Evolutionary conservation across 768 basidiomycete genomes (phyloP).

Genomic region (Chalciporus chontae): DNA sequence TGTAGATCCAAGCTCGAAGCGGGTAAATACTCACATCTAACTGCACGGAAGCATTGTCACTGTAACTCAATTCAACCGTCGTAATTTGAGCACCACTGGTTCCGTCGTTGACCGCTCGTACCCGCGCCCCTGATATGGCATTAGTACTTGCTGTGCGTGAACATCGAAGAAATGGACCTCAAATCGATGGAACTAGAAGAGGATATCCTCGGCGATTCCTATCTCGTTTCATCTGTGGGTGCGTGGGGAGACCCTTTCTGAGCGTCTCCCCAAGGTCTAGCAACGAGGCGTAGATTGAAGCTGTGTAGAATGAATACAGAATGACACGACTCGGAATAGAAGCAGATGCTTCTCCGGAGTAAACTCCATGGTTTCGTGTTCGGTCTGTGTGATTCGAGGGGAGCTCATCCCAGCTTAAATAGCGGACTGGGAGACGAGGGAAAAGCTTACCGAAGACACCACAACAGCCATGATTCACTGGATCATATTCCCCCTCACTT

Average conservation of each 20-base stretch:
- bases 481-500: neutral
- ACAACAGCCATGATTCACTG: neutral
- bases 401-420: neutral
- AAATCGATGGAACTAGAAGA: neutral
- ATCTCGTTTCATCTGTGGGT: constrained; percentile 4
- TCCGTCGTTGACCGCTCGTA: no score
- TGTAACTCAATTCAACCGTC: no score
- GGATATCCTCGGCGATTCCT: neutral
- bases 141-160: constrained; percentile 10
- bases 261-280: neutral
- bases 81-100: no score
- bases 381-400: neutral
- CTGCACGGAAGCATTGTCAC: no score
- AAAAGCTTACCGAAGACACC: neutral
- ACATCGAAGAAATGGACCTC: neutral
- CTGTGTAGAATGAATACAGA: neutral
- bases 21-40: no score
- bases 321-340: neutral
- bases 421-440: neutral
- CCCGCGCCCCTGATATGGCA: no score
- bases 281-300: neutral
- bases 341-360: neutral
- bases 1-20: no score
- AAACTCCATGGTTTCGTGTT: no score
- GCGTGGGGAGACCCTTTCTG: neutral